A percentile compares a stretch with the other conserved stretches of the same genome.
phyloP scores from a whole-genome alignment of 2,329 filamentous ascomycete genomes.

The Claviceps sp. region DNA sequence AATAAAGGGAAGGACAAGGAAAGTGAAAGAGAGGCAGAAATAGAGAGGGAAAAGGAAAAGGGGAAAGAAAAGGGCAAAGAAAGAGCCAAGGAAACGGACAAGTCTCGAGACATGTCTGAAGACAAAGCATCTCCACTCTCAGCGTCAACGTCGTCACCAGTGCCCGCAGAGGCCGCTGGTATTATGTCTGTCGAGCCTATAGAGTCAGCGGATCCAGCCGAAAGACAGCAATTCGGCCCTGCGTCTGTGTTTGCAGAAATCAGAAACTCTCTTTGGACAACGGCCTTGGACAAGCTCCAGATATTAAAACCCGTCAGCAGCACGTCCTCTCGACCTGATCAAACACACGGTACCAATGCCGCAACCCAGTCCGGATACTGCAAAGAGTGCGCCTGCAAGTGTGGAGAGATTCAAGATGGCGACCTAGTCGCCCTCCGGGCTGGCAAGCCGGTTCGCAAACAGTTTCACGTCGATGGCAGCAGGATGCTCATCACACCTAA shows the following conservation, averaged over 20 bases:
- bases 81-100: slow-evolving; percentile 1
- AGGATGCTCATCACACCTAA: slow-evolving; percentile 63
- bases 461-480: slow-evolving; percentile 43
- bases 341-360: slow-evolving; percentile 9
- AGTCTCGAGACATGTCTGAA: not conserved
- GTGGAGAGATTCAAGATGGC: slow-evolving; percentile 28
- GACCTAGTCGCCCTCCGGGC: slow-evolving; percentile 42
- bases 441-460: slow-evolving; percentile 46
- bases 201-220: slow-evolving; percentile 11
- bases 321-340: slow-evolving; percentile 16
- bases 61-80: slow-evolving; percentile 4
- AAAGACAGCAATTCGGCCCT: slow-evolving; percentile 20
- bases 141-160: slow-evolving; percentile 1
- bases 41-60: not conserved
- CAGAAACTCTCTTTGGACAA: slow-evolving; percentile 19
- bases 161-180: slow-evolving; percentile 9
- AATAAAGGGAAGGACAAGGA: slow-evolving; percentile 12
- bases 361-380: slow-evolving; percentile 18
- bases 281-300: slow-evolving; percentile 20
- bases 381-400: slow-evolving; percentile 25
- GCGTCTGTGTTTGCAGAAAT: slow-evolving; percentile 24
- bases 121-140: slow-evolving; percentile 5
- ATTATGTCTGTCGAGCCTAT: slow-evolving; percentile 8
- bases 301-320: slow-evolving; percentile 23
- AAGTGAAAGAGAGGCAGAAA: slow-evolving; percentile 6